These are phyloP conservation scores for Colletotrichum sp. DNA, from an alignment of 2,329 filamentous ascomycete species.

Conservation along the genomic window DNA sequence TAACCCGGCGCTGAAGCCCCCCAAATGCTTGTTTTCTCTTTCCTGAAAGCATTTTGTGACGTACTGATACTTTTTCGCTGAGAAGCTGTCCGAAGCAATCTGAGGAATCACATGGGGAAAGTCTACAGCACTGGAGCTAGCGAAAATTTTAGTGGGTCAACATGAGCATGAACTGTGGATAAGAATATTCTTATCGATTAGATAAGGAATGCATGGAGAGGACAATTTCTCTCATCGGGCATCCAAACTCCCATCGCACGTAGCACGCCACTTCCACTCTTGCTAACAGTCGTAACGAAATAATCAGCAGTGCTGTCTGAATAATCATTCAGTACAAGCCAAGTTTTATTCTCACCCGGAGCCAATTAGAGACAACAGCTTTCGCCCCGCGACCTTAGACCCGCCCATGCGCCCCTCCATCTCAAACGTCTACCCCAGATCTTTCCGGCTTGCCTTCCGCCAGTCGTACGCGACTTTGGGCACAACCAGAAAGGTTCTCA, in stretches of 20 bases:
- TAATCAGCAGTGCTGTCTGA: background rate
- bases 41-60: slow-evolving; percentile 10
- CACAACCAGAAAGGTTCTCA: background rate
- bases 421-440: background rate
- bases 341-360: background rate
- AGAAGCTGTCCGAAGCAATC: background rate
- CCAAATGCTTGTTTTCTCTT: slow-evolving; percentile 20
- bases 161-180: slow-evolving; percentile 1
- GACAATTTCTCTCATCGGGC: background rate
- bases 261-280: background rate
- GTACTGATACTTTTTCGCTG: background rate
- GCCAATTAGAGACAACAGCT: background rate
- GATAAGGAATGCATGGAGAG: background rate
- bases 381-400: background rate
- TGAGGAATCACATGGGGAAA: background rate
- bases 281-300: background rate
- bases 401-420: slow-evolving; percentile 10
- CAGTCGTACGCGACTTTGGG: background rate
- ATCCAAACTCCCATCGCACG: background rate
- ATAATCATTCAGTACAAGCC: background rate
- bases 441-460: background rate
- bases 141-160: slow-evolving; percentile 22
- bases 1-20: slow-evolving; percentile 43
- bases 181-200: background rate
- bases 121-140: background rate